Evolutionary conservation across 2,329 filamentous ascomycete genomes (phyloP), one percentile per base, ranked within the genome.

Genomic region (Calonectria hawksworthii): DNA sequence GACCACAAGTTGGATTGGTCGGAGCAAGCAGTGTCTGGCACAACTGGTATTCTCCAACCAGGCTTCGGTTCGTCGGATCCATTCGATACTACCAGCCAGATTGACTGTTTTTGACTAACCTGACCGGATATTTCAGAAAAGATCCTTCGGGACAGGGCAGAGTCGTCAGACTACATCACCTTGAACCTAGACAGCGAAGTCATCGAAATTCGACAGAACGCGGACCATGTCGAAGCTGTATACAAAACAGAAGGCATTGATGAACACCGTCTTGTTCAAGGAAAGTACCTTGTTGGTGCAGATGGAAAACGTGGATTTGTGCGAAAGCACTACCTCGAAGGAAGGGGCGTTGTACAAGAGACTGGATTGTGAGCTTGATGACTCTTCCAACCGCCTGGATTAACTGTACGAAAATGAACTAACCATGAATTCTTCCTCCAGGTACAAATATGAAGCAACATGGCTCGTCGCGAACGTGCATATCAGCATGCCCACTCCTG

Each of bases 321-420:
- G 26, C 68, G 68, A 16, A 71, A 71, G 61, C 41, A 65, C 21
- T 64, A 64, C 36, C 59, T 71, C 14, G 68, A 71, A 32, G 26
- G 23, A 5, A 23, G 23, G 11, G 59, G 68, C 1, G 47, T 71
- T 23, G 16, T 23, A 14, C 68, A 71, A 23, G 30, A 54, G 23
- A 61, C 56, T 3, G 56, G 56, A 18, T 10, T 61, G 56, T 61
- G 11, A 14, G 56, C 21, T 61, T 1, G 28, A 36, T 9, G 2
- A 4, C 32, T 1, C n/a, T 0, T 11, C n/a, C 5, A 13, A 23
- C 2, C 0, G 3, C 13, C 2, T 3, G 9, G 21, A 23, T 47
- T 23, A 8, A 44, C 5, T 21, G 41, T 1, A 1, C 8, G n/a
- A 13, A 47, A 13, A 13, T 4, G 1, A 23, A 13, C 44, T 47